Conservation (phyloP, 1,139 yeast species). For the Yamadazyma mexicana region DNA sequence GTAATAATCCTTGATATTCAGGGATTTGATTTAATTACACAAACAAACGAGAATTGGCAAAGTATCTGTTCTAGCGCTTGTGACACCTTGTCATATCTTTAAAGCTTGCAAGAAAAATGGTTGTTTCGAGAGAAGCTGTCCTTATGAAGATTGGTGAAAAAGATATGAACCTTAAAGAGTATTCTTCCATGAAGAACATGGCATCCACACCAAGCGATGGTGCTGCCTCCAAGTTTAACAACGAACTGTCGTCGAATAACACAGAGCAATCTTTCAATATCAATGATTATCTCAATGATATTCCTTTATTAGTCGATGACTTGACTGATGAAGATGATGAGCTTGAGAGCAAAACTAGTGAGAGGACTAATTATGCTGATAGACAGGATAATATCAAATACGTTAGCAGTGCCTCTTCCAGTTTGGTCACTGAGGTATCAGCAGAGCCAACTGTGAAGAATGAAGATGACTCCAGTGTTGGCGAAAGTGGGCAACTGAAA, state of each 20-base stretch:
- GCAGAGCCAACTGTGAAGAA: not conserved
- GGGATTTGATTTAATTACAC: too few relatives aligned
- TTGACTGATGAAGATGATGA: conserved; percentile 15
- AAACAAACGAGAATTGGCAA: too few relatives aligned
- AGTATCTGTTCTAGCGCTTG: too few relatives aligned
- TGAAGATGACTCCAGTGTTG: not conserved
- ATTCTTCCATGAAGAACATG: not conserved
- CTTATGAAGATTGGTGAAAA: conserved; percentile 5
- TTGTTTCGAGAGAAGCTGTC: conserved; percentile 10
- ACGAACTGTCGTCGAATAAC: not conserved
- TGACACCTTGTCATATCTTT: too few relatives aligned
- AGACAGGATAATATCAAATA: not conserved
- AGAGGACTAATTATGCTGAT: not conserved
- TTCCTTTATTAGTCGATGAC: conserved; percentile 15
- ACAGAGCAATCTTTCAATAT: conserved; percentile 12
- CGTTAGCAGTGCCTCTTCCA: not conserved
- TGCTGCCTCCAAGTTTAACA: not conserved
- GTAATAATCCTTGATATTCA: not conserved
- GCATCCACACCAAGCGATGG: not conserved
- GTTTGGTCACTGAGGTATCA: not conserved
- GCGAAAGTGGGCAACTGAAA: not conserved
- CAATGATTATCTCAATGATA: conserved; percentile 16
- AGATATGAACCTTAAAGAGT: conserved; percentile 2
- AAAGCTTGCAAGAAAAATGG: too few relatives aligned
- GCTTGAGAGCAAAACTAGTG: conserved; percentile 7